phyloP scores from a whole-genome alignment of 2,329 filamentous ascomycete genomes.

The Iodosphaeria phyllophila region DNA sequence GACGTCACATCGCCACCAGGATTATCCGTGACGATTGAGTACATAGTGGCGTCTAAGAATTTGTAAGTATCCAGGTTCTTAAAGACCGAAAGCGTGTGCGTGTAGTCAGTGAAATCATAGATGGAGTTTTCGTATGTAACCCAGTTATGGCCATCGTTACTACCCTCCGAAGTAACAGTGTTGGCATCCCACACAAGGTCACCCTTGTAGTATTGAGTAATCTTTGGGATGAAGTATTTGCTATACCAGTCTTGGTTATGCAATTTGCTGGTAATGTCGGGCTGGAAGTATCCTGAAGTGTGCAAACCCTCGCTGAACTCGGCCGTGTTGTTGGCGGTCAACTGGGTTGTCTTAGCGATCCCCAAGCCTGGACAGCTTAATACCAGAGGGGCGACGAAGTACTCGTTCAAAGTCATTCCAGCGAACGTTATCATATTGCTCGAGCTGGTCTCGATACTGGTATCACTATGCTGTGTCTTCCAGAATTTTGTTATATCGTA shows the following conservation, averaged over 20 bases:
- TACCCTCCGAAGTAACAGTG: constrained; percentile 44
- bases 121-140: constrained; percentile 57
- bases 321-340: constrained; percentile 45
- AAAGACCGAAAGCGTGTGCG: constrained; percentile 47
- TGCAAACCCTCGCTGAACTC: constrained; percentile 41
- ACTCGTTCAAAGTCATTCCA: constrained; percentile 63
- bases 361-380: constrained; percentile 60
- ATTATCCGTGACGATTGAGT: constrained; percentile 51
- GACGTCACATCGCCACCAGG: constrained; percentile 63
- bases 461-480: constrained; percentile 69
- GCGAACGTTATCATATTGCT: constrained; percentile 59
- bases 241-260: constrained; percentile 58
- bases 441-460: constrained; percentile 35
- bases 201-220: constrained; percentile 76
- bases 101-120: constrained; percentile 88
- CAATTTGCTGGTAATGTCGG: constrained; percentile 37
- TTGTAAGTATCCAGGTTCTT: constrained; percentile 37
- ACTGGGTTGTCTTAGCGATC: constrained; percentile 29
- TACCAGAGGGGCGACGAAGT: constrained; percentile 65
- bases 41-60: constrained; percentile 55
- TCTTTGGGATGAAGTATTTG: constrained; percentile 52
- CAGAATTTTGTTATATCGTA: constrained; percentile 89
- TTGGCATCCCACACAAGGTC: constrained; percentile 53
- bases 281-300: constrained; percentile 43
- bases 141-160: constrained; percentile 54